Base-by-base conservation (phyloP, 352 stramenopile species). In the Thraustotheca clavata region DNA sequence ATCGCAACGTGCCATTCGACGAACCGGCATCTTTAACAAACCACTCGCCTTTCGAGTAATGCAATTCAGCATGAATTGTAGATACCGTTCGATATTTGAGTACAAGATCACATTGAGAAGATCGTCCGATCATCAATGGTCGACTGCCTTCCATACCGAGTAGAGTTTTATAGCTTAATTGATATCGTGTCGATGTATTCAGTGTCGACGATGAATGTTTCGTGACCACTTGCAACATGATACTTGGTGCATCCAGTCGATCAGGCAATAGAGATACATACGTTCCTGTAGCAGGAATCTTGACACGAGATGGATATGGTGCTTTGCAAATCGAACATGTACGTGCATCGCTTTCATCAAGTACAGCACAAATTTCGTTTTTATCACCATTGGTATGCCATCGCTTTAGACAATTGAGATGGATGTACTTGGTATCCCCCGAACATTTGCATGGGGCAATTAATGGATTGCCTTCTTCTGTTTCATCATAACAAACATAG, bases 11-110 rank as follows among this genome's bases (percentile, higher is more conserved):
- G 52, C 93, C 93, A 70, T 98, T 98, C 1, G 90, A 97, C 32
- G 86, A 96, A 14, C 89, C 89, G 0, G 89, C 93, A 71, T 98
- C 93, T 48, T 95, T 97, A 39, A 98, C 86, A 67, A 96, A 86
- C 49, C 97, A 98, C 75, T 98, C 88, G 16, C 91, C 93, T 71
- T 94, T 94, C 16, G 87, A 85, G 67, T 97, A 97, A 39, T 96
- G 83, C 66, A 98, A 96, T 40, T 95, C 85, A 1, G 93, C 91
- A 68, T 98, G 93, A 54, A 96, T 94, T 29, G 91, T 96, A 20
- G 87, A 97, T 20, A 98, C 91, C 14, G 93, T 98, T 49, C 91
- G 84, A 76, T 98, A 98, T 73, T 97, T 96, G 24, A 98, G 79
- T 48, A 97, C 89, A 61, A 98, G 83, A 62, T 98, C 91, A 68